Evolutionary conservation across 352 stramenopile genomes (phyloP), one percentile per base, ranked within the genome.

Genomic region (Phytophthora agathidicida): DNA sequence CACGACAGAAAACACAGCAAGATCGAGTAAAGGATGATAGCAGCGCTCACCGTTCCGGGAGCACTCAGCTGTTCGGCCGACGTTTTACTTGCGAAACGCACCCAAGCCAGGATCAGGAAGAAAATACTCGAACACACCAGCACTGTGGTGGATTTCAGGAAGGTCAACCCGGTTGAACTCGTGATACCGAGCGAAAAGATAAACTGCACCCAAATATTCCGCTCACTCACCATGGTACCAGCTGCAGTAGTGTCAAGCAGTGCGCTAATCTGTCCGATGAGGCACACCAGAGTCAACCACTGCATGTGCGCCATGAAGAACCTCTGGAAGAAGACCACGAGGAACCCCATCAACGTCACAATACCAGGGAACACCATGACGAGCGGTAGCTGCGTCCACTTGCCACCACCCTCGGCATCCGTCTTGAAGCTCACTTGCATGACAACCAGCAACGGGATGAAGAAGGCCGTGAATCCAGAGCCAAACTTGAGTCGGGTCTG

Each of bases 391-490:
- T 87, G 65, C 0, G 81, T 88, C 85, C 83, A 94, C 35, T 83
- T 77, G 10, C 80, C 75, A 10, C 44, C 71, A 19, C 77, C 74
- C 6, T 91, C 81, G 0, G 32, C 19, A 16, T 64, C 58, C 22
- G 86, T 82, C 67, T 94, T 92, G 63, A 93, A 89, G 19, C 78
- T 89, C 60, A 93, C 80, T 65, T 93, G 80, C 83, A 92, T 91
- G 60, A 94, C 78, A n/a, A 93, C 77, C 2, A 94, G 69, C 44
- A 94, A 65, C 56, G 85, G 79, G 43, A 94, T 94, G 62, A 93
- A 88, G 43, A 91, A 88, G 5, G 83, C 82, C 2, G 85, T 93
- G 54, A 93, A 89, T 0, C 69, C 80, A 8, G 81, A 80, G 2
- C 81, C 85, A 48, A 92, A 91, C 27, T 82, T 85, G 22, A 93